Evolutionary conservation across 495 filamentous ascomycete genomes (phyloP).

Genomic region (Achaetomiella virescens): DNA sequence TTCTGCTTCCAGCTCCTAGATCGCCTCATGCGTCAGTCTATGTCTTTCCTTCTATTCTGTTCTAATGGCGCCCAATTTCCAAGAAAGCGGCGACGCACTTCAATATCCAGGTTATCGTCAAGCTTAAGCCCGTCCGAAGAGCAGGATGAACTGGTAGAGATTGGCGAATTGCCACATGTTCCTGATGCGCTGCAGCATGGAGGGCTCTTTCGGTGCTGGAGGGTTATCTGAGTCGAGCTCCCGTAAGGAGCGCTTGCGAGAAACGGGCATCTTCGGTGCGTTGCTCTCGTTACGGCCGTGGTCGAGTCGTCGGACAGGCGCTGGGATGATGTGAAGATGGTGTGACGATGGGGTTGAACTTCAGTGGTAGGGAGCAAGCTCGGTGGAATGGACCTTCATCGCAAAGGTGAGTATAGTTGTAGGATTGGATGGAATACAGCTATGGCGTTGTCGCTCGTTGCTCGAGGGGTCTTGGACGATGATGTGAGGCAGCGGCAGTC

Average conservation of each 20-base stretch:
- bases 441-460: neutral
- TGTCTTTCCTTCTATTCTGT: neutral
- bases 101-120: constrained; percentile 76
- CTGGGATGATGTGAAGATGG: neutral
- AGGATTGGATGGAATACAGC: neutral
- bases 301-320: neutral
- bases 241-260: constrained; percentile 65
- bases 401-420: neutral
- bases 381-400: neutral
- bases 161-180: constrained; percentile 95
- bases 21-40: constrained; percentile 2
- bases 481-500: neutral
- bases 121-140: constrained; percentile 89
- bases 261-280: constrained; percentile 40
- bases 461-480: neutral
- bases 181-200: constrained; percentile 61
- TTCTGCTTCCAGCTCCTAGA: constrained; percentile 81
- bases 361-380: neutral
- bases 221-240: constrained; percentile 48
- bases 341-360: neutral
- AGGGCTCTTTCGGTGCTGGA: constrained; percentile 27
- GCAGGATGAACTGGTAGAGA: constrained; percentile 83
- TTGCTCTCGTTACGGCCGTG: neutral
- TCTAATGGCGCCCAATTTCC: neutral
- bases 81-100: constrained; percentile 50